Conservation (phyloP, 768 basidiomycete species). For the Postia placenta region DNA sequence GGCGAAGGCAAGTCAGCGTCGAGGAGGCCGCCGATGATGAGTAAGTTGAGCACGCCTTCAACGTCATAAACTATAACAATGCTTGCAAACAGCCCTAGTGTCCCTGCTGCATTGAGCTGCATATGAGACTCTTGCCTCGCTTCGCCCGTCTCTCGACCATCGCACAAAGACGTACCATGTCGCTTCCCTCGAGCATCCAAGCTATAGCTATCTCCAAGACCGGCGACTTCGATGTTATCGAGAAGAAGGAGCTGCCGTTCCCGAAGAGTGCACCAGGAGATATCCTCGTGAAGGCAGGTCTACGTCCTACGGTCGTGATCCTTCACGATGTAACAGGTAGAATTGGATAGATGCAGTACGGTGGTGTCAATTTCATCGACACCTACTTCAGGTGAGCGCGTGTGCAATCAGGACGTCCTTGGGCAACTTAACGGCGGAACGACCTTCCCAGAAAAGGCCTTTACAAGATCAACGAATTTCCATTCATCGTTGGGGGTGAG, state of each 20-base stretch:
- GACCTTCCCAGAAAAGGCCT: constrained; percentile 44
- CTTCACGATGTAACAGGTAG: not conserved
- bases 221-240: constrained; percentile 75
- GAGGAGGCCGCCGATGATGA: no score
- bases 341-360: constrained; percentile 53
- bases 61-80: no score
- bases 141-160: constrained; percentile 7
- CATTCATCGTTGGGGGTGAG: constrained; percentile 72
- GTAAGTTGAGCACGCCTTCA: no score
- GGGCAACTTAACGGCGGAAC: not conserved
- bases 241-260: constrained; percentile 59
- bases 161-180: not conserved
- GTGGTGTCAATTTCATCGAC: constrained; percentile 85
- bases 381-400: constrained; percentile 64
- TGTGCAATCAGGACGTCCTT: no score
- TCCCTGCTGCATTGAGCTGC: no score
- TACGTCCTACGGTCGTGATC: no score
- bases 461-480: constrained; percentile 52
- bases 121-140: not conserved
- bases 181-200: constrained; percentile 33
- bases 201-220: constrained; percentile 67
- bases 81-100: no score
- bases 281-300: constrained; percentile 42
- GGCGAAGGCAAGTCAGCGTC: no score
- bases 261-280: constrained; percentile 56